phyloP scores from a whole-genome alignment of 2,329 filamentous ascomycete genomes.

The Monilinia laxa region DNA sequence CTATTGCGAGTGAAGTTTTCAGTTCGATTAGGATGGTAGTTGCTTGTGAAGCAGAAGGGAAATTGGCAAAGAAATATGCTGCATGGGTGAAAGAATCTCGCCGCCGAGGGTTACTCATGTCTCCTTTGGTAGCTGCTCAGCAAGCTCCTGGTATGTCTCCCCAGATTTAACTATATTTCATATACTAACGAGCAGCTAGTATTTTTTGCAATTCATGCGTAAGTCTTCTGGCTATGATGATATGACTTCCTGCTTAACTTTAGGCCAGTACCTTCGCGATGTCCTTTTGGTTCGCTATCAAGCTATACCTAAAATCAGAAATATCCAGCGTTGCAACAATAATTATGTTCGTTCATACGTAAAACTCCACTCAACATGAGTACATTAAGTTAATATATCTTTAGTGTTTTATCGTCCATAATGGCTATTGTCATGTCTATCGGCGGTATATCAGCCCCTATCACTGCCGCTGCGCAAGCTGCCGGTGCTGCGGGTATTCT shows the following conservation, averaged over 20 bases:
- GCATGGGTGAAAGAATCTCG: slow-evolving; percentile 55
- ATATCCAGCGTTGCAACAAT: slow-evolving; percentile 53
- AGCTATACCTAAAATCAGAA: slow-evolving; percentile 45
- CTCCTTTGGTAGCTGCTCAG: slow-evolving; percentile 44
- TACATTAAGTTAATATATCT: slow-evolving; percentile 42
- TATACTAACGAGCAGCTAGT: neutral
- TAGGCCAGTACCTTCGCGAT: slow-evolving; percentile 54
- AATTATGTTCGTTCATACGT: slow-evolving; percentile 48
- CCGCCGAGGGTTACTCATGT: slow-evolving; percentile 30
- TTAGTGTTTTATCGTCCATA: slow-evolving; percentile 44
- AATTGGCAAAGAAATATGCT: slow-evolving; percentile 54
- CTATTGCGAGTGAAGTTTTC: slow-evolving; percentile 61
- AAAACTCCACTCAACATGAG: neutral
- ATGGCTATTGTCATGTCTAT: slow-evolving; percentile 50
- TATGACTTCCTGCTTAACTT: neutral
- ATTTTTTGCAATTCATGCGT: slow-evolving; percentile 25
- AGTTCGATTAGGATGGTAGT: slow-evolving; percentile 60
- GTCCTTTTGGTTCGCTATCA: slow-evolving; percentile 63
- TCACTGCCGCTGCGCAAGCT: slow-evolving; percentile 51
- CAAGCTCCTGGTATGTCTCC: slow-evolving; percentile 45
- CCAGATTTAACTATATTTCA: neutral
- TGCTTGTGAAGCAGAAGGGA: slow-evolving; percentile 60
- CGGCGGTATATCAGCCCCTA: slow-evolving; percentile 56
- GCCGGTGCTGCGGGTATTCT: slow-evolving; percentile 43
- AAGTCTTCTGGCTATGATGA: neutral